Base-by-base conservation (phyloP, 2,329 filamentous ascomycete genomes). In the Trichothecium sympodiale region DNA sequence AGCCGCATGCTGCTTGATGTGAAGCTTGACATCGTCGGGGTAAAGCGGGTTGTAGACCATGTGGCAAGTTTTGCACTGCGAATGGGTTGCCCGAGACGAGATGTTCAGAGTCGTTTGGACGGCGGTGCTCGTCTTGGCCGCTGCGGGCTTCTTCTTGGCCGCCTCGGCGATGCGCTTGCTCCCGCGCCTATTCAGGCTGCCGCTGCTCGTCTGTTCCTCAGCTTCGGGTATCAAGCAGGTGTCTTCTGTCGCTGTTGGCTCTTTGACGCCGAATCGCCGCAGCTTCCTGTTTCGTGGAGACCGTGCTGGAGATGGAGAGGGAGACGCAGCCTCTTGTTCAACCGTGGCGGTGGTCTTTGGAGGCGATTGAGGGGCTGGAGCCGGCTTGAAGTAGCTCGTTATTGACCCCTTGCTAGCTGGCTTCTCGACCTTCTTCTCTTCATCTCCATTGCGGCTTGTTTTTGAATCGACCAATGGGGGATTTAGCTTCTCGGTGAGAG, bases 31-130 rank as follows among this genome's bases (percentile, higher is more conserved):
- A 37, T 65, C 62, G 18, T 57, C 57, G 4, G 61, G 60, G 36
- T 58, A 60, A 5, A 63, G 43, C 0, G 62, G 62, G 34, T 65
- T 65, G 52, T 60, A 65, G 7, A 65, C 57, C 1, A 54, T 64
- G 35, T 63, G 50, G 41, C 62, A 66, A 3, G 55, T 38, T 34
- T 53, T 61, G 41, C 62, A 66, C 36, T 66, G 62, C 2, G 59
- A 55, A 39, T 65, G 65, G 2, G 61, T 48, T 3, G 60, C 57
- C 17, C 58, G 53, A 2, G 54, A 50, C 0, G 62, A 64, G 3
- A 66, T 48, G 25, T 65, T 65, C n/a, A 65, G 51, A 2, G 61
- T 65, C 2, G 59, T 65, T 34, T 66, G 62, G 1, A 65, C 47
- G 1, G 46, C 2, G 53, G 37, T 1, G 42, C 31, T 7, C 41